Evolutionary conservation across 2,329 filamentous ascomycete genomes (phyloP).

Genomic region (Zymoseptoria tritici): DNA sequence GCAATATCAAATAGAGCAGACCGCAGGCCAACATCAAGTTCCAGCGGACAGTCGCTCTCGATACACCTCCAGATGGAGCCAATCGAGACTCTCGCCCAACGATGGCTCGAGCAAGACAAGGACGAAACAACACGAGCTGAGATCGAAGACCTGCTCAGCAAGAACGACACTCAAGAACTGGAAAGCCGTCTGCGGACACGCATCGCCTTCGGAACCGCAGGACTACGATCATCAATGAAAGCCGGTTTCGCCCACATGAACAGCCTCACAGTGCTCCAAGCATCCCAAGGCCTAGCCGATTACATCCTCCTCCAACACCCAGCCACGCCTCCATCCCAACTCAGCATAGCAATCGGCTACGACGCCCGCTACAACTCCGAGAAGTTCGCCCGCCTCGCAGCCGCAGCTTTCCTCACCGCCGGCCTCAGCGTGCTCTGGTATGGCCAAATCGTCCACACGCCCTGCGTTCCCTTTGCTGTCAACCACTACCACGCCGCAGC

Average conservation of each 20-base stretch:
- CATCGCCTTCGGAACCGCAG: constrained; percentile 57
- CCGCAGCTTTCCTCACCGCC: constrained; percentile 52
- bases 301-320: constrained; percentile 46
- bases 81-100: constrained; percentile 36
- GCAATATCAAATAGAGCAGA: neutral
- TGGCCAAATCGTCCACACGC: constrained; percentile 50
- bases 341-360: constrained; percentile 53
- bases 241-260: constrained; percentile 51
- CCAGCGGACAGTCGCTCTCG: neutral
- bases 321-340: constrained; percentile 4
- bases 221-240: constrained; percentile 57
- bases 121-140: constrained; percentile 48
- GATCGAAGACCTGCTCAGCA: constrained; percentile 45
- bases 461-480: constrained; percentile 56
- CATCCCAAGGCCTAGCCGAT: constrained; percentile 57
- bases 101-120: constrained; percentile 53
- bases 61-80: neutral
- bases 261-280: constrained; percentile 37
- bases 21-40: neutral
- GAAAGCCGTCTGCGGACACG: constrained; percentile 47
- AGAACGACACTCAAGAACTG: constrained; percentile 41
- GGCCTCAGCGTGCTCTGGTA: constrained; percentile 55
- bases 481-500: constrained; percentile 47
- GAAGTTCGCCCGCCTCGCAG: constrained; percentile 53
- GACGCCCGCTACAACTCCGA: constrained; percentile 57